These are phyloP conservation scores for Tuber indicum DNA, from an alignment of 495 filamentous ascomycete species.

Conservation along the genomic window DNA sequence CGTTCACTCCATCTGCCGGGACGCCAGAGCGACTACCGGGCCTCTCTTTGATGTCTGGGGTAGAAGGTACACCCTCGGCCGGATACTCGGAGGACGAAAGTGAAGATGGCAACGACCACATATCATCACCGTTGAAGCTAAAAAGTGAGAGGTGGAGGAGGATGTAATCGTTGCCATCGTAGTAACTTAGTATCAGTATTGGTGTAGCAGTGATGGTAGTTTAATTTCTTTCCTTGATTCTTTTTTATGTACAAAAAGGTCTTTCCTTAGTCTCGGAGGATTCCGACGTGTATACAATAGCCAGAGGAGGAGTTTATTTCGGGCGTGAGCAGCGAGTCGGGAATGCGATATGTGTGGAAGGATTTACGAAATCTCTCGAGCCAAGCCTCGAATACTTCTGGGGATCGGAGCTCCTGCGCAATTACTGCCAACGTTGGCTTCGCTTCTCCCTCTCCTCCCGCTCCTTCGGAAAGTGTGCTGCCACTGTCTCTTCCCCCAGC, in stretches of 20 bases:
- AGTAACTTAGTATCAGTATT: slow-evolving; percentile 6
- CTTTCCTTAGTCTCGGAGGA: slow-evolving; percentile 14
- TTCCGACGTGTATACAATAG: slow-evolving; percentile 33
- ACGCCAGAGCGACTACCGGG: slow-evolving; percentile 10
- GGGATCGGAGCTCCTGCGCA: slow-evolving; percentile 76
- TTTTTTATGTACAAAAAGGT: background rate
- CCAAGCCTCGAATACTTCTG: slow-evolving; percentile 81
- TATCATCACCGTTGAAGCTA: slow-evolving; percentile 15
- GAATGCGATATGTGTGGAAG: slow-evolving; percentile 75
- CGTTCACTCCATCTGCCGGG: slow-evolving; percentile 27
- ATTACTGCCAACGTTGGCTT: slow-evolving; percentile 62
- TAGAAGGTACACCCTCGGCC: slow-evolving; percentile 15
- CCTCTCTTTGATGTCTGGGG: slow-evolving; percentile 28
- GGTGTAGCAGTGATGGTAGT: background rate
- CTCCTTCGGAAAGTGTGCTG: background rate
- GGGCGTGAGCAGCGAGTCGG: slow-evolving; percentile 53
- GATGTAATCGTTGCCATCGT: slow-evolving; percentile 18
- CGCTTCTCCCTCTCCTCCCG: background rate
- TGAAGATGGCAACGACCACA: slow-evolving; percentile 8
- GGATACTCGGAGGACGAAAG: slow-evolving; percentile 21
- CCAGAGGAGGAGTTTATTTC: slow-evolving; percentile 49
- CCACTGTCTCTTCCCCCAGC: background rate
- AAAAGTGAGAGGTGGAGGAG: slow-evolving; percentile 9
- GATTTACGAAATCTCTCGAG: slow-evolving; percentile 55
- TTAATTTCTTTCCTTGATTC: background rate